Evolutionary conservation across 306 rosid species (phyloP), one percentile per base, ranked within the genome.

Genomic region (Ceratonia siliqua): DNA sequence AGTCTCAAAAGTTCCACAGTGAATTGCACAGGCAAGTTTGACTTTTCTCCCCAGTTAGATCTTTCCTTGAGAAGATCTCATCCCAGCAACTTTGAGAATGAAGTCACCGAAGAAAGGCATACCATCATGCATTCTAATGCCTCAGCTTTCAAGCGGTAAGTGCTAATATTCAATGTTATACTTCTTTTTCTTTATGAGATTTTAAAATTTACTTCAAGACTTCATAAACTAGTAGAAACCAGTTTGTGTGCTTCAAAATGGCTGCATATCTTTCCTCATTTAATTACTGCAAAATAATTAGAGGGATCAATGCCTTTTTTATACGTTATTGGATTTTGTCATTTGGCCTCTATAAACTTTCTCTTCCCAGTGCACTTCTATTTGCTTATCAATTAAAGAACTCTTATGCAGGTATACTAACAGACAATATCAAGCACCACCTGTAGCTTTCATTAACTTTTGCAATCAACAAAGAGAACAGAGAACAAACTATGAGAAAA

Each of bases 61-160:
- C 98, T 95, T 73, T 89, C 99, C 73, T 86, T 95, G 33, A 89
- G 87, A 91, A 78, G 98, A 80, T 85, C 87, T 62, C 77, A 76
- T 72, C 85, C 89, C 59, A 28, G 77, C 65, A 84, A 79, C 72
- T 81, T 79, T 58, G 88, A 89, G 75, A 85, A 82, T 79, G 86
- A 68, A 39, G 78, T 71, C 54, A 56, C 81, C 25, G 89, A 84
- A 87, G 91, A 89, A 74, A 84, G 87, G 80, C 83, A 78, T 18
- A 76, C 85, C 78, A 82, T 95, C 68, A 85, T 84, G 79, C 92
- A 86, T 62, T 95, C 98, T 41, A 86, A 84, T 78, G 85, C 85
- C 61, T 95, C 98, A 7, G 99, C 99, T 78, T 95, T 95, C 82
- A 82, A 92, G 52, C 77, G 97, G 99, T 92, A 82, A 58, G 76